phyloP scores from a whole-genome alignment of 257 asterid species.

The Handroanthus guayacan region DNA sequence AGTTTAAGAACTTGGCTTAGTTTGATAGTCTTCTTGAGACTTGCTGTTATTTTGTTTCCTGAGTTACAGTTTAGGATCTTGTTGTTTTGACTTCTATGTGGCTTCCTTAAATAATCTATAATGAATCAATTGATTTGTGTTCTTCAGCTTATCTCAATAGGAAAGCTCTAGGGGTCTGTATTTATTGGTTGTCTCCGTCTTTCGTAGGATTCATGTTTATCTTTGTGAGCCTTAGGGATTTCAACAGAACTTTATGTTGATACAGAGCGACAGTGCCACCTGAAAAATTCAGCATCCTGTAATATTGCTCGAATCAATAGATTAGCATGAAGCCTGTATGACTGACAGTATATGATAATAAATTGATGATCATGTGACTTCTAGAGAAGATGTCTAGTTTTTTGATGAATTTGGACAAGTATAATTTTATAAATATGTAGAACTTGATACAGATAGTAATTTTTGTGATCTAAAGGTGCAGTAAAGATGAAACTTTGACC shows the following conservation, averaged over 20 bases:
- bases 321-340: not conserved
- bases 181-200: constrained; percentile 17
- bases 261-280: not conserved
- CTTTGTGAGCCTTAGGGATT: no score
- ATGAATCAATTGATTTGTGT: not conserved
- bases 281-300: constrained; percentile 2
- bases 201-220: not conserved
- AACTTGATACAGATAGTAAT: not conserved
- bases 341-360: not conserved
- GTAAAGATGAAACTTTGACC: not conserved
- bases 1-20: constrained; percentile 22
- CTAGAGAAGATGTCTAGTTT: not conserved
- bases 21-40: not conserved
- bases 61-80: not conserved
- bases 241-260: no score
- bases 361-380: not conserved
- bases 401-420: not conserved
- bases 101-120: not conserved
- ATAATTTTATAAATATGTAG: not conserved
- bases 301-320: not conserved
- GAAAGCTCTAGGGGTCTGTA: not conserved
- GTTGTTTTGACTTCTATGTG: not conserved
- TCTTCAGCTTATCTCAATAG: constrained; percentile 16
- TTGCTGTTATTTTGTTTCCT: not conserved
- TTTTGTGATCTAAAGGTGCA: not conserved